phyloP scores from a whole-genome alignment of 2,329 filamentous ascomycete genomes.

The Pseudogymnoascus sp. region DNA sequence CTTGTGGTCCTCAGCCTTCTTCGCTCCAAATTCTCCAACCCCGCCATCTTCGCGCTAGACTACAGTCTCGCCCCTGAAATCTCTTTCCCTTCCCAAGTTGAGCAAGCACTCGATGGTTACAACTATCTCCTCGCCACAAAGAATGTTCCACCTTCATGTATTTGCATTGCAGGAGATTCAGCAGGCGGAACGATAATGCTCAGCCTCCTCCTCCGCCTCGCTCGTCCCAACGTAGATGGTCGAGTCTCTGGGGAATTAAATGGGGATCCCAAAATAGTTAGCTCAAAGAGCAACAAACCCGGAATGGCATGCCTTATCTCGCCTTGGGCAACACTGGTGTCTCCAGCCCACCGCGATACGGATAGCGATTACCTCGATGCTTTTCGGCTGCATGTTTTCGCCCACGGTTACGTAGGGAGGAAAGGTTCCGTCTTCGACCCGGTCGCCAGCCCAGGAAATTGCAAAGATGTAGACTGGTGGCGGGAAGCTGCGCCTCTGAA shows the following conservation, averaged over 20 bases:
- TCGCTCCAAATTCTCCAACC: constrained; percentile 60
- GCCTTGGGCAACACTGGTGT: constrained; percentile 70
- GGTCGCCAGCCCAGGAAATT: constrained; percentile 62
- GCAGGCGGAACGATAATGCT: constrained; percentile 69
- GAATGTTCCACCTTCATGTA: constrained; percentile 45
- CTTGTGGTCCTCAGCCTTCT: constrained; percentile 63
- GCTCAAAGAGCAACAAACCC: constrained; percentile 28
- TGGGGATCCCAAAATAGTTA: constrained; percentile 14
- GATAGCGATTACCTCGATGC: constrained; percentile 67
- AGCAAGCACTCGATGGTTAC: constrained; percentile 63
- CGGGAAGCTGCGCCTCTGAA: constrained; percentile 52
- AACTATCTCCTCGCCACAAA: constrained; percentile 56
- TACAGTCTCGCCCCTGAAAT: constrained; percentile 72
- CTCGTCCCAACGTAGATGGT: constrained; percentile 16
- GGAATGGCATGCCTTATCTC: constrained; percentile 66
- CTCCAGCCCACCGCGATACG: constrained; percentile 58
- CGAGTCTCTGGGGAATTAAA: constrained; percentile 13
- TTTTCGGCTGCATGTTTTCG: constrained; percentile 59
- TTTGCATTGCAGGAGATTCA: constrained; percentile 71
- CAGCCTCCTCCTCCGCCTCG: constrained; percentile 61
- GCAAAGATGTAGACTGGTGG: constrained; percentile 60
- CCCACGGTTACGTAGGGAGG: constrained; percentile 55
- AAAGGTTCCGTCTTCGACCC: constrained; percentile 43
- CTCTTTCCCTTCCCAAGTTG: constrained; percentile 63
- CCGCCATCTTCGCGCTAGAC: constrained; percentile 70